Evolutionary conservation across 2,329 filamentous ascomycete genomes (phyloP).

Genomic region (Xylaria sp.): DNA sequence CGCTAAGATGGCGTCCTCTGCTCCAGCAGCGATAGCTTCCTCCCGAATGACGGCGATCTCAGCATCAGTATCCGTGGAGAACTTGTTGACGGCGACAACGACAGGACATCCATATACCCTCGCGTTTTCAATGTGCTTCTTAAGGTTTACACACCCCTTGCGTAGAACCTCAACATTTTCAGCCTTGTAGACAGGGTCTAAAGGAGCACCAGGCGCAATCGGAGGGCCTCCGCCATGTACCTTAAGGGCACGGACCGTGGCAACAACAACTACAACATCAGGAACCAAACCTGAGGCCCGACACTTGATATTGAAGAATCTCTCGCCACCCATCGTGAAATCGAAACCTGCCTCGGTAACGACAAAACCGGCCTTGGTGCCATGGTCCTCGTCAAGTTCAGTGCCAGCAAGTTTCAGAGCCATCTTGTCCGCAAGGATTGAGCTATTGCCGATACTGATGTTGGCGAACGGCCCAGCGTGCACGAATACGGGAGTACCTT

Average conservation of each 20-base stretch:
- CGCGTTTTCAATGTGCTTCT: constrained; percentile 94
- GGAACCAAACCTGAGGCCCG: constrained; percentile 91
- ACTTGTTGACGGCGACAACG: constrained; percentile 96
- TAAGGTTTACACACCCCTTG: constrained; percentile 90
- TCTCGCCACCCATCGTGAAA: constrained; percentile 99
- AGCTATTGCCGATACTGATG: constrained; percentile 97
- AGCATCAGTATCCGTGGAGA: constrained; percentile 91
- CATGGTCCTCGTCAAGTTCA: constrained; percentile 87
- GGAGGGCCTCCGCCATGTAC: constrained; percentile 97
- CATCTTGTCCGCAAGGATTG: constrained; percentile 92
- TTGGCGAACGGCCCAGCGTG: constrained; percentile 98
- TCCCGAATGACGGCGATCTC: constrained; percentile 91
- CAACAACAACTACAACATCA: constrained; percentile 93
- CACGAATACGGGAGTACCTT: constrained; percentile 97
- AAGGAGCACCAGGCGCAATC: constrained; percentile 84
- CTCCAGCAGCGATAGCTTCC: constrained; percentile 90
- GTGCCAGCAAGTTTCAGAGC: constrained; percentile 96
- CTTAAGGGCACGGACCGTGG: constrained; percentile 94
- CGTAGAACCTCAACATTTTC: constrained; percentile 94
- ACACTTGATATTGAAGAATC: constrained; percentile 99
- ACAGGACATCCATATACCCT: constrained; percentile 91
- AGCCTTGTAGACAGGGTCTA: constrained; percentile 88
- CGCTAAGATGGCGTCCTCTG: constrained; percentile 90
- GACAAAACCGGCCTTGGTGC: constrained; percentile 87
- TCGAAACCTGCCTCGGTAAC: constrained; percentile 98